Evolutionary conservation across 495 filamentous ascomycete genomes (phyloP).

Genomic region (Aspergillus indologenus): DNA sequence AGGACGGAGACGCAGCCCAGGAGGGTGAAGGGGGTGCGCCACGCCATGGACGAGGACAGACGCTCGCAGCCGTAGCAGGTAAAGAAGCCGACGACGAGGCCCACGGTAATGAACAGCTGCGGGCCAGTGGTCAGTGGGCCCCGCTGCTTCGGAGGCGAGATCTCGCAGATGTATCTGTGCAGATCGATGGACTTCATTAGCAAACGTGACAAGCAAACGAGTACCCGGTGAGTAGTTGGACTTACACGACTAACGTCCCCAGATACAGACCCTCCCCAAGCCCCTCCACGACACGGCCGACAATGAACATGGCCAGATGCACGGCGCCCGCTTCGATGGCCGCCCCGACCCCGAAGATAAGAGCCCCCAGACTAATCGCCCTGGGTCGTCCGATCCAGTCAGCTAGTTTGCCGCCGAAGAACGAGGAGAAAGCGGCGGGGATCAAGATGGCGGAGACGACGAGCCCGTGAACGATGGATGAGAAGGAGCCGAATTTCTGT

Average conservation of each 20-base stretch:
- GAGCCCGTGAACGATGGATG: slow-evolving; percentile 53
- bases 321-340: slow-evolving; percentile 44
- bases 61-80: slow-evolving; percentile 53
- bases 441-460: slow-evolving; percentile 62
- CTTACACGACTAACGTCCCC: slow-evolving; percentile 46
- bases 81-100: slow-evolving; percentile 54
- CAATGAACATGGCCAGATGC: slow-evolving; percentile 50
- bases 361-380: slow-evolving; percentile 43
- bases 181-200: neutral
- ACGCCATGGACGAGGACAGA: slow-evolving; percentile 48
- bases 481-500: slow-evolving; percentile 43
- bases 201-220: neutral
- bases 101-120: slow-evolving; percentile 49
- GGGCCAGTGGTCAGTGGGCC: slow-evolving; percentile 51
- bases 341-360: slow-evolving; percentile 53
- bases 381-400: slow-evolving; percentile 51
- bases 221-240: too few species aligned
- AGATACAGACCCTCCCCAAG: slow-evolving; percentile 58
- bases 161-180: slow-evolving; percentile 52
- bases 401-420: slow-evolving; percentile 59
- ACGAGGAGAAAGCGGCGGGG: slow-evolving; percentile 54
- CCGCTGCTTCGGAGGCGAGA: slow-evolving; percentile 48
- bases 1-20: too few species aligned
- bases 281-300: slow-evolving; percentile 50
- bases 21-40: slow-evolving; percentile 51